A percentile compares a stretch with the other conserved stretches of the same genome.
phyloP scores from a whole-genome alignment of 176 grass and related monocot genomes.

The Oryza brachyantha region DNA sequence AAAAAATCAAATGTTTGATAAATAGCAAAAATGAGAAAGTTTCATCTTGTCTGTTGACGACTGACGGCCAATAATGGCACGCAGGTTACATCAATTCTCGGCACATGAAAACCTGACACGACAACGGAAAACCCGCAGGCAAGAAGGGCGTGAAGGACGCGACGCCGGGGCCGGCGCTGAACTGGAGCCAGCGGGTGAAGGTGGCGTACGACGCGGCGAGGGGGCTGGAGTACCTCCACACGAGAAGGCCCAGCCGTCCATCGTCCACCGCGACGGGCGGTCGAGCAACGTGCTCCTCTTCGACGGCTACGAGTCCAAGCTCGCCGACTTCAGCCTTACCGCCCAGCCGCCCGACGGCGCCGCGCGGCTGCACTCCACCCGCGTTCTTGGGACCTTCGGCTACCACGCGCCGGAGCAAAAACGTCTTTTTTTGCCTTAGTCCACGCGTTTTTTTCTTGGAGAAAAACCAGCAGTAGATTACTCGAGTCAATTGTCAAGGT shows the following conservation, averaged over 20 bases:
- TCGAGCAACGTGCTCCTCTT: conserved; percentile 67
- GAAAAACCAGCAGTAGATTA: neutral
- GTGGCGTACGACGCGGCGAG: conserved; percentile 56
- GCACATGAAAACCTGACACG: neutral
- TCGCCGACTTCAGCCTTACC: conserved; percentile 58
- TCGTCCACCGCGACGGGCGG: conserved; percentile 55
- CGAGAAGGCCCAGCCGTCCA: conserved; percentile 54
- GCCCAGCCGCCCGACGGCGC: conserved; percentile 48
- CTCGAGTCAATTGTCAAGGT: too few relatives aligned
- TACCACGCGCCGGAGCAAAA: conserved; percentile 62
- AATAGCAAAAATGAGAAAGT: too few relatives aligned
- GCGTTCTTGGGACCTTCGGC: conserved; percentile 56
- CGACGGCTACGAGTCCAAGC: conserved; percentile 46
- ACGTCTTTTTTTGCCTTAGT: neutral
- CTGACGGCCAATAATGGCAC: too few relatives aligned
- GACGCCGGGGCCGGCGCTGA: conserved; percentile 41
- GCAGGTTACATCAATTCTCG: neutral
- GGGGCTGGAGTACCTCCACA: conserved; percentile 63
- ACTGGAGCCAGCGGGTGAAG: conserved; percentile 44
- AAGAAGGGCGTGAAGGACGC: conserved; percentile 61
- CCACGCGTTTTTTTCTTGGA: neutral
- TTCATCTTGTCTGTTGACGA: too few relatives aligned
- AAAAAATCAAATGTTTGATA: too few relatives aligned
- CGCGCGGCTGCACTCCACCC: conserved; percentile 49
- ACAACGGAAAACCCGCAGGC: neutral